Evolutionary conservation across 176 grass and related monocot genomes (phyloP).

Genomic region (Secale cereale): DNA sequence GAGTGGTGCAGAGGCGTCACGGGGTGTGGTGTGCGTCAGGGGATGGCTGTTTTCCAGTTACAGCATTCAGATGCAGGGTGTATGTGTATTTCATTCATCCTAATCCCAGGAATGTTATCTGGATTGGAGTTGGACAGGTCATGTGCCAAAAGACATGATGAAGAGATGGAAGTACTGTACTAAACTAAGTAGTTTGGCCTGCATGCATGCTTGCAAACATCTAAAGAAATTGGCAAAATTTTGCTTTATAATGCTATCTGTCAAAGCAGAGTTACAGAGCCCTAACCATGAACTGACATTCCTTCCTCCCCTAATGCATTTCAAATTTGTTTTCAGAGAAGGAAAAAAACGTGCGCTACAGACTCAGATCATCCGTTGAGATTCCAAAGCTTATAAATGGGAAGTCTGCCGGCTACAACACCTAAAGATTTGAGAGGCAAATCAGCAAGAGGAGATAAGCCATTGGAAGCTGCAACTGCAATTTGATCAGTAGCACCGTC

Average conservation of each 20-base stretch:
- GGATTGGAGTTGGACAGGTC: background rate
- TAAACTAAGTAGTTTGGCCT: background rate
- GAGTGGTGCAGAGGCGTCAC: background rate
- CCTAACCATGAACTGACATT: too few species aligned
- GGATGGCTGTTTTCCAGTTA: background rate
- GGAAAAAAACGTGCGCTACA: too few species aligned
- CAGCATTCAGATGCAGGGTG: too few species aligned
- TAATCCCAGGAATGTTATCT: background rate
- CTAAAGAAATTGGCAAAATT: background rate
- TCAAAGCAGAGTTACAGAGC: background rate
- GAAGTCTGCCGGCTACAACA: background rate
- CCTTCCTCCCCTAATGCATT: too few species aligned
- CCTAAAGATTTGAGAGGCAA: background rate
- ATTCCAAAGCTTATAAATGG: too few species aligned
- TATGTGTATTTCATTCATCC: background rate
- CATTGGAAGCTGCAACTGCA: background rate
- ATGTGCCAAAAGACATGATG: background rate
- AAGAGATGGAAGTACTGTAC: background rate
- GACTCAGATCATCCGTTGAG: too few species aligned
- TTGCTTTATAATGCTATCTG: too few species aligned
- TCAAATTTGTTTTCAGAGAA: too few species aligned
- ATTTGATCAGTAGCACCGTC: background rate
- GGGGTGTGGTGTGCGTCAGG: background rate
- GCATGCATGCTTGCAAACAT: conserved; percentile 13
- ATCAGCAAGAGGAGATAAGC: background rate